A percentile compares a stretch with the other conserved stretches of the same genome.
Conservation (phyloP, 23 red algal genomes). For the Gracilaria domingensis region DNA sequence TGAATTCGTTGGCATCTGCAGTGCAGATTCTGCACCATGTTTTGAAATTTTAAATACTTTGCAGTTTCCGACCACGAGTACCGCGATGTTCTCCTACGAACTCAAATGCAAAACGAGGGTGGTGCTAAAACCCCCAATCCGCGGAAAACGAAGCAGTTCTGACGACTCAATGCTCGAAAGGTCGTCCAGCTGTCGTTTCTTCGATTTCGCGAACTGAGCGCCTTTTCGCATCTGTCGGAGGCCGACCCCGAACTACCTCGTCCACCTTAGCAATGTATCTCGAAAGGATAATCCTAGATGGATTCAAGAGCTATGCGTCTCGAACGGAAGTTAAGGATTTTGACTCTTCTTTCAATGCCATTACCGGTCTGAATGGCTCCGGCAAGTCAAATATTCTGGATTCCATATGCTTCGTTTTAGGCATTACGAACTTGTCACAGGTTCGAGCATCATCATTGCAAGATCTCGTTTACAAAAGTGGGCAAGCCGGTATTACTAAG, state of each 20-base stretch:
- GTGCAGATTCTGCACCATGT: not conserved
- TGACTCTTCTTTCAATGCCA: constrained; percentile 97
- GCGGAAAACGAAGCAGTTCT: not conserved
- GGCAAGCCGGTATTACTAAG: constrained; percentile 89
- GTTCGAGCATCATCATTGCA: constrained; percentile 91
- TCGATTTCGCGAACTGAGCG: not conserved
- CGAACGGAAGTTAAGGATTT: constrained; percentile 89
- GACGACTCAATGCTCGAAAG: not conserved
- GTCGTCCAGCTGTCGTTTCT: not conserved
- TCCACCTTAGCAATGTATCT: constrained; percentile 73
- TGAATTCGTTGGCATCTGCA: too few relatives aligned
- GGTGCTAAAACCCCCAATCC: not conserved
- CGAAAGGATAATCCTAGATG: constrained; percentile 94
- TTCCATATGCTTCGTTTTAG: constrained; percentile 98
- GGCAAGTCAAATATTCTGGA: constrained; percentile 99
- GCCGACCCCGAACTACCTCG: not conserved
- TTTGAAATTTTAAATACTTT: not conserved
- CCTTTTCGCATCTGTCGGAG: not conserved
- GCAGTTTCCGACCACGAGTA: not conserved
- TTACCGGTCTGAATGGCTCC: constrained; percentile 95
- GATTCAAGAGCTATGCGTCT: constrained; percentile 98
- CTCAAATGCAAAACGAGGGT: not conserved
- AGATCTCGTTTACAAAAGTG: constrained; percentile 98
- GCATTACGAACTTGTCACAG: constrained; percentile 92
- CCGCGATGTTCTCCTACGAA: not conserved